Evolutionary conservation across 169 alveolate genomes (phyloP), one percentile per base, ranked within the genome.

Genomic region (Eimeria necatrix): DNA sequence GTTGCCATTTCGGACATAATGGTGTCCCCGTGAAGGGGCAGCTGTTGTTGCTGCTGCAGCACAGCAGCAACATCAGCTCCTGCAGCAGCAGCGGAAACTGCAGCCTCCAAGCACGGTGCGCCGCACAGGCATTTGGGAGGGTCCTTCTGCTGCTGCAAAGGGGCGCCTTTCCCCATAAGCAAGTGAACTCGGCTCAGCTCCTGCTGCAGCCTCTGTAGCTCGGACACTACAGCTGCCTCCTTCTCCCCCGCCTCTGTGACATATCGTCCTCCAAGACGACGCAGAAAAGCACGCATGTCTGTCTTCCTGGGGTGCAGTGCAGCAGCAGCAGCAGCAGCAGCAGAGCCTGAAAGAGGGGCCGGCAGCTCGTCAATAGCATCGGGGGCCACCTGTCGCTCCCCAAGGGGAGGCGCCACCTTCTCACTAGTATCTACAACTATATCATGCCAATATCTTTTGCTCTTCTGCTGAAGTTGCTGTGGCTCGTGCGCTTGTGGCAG

Each of bases 1-100:
- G 64, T 61, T 12, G 64, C 32, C 83, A 91, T 91, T 32, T 91
- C 95, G 8, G 68, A 48, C 64, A 80, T 14, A 4, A 80, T 80
- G 71, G 70, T 80, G 70, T 80, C 89, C 10, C 89, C 89, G 89
- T 80, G 89, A 10, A 80, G 89, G 49, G 89, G 89, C 49, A 51
- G 89, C 89, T 80, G 89, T 26, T 74, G 85, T 48, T 80, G 89
- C 71, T 80, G 89, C 89, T 80, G 89, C 49, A 80, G 71, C 71
- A 80, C 89, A 49, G 78, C 78, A 80, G 89, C 89, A 80, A 80
- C 89, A 48, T 80, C 89, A 51, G 89, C 89, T 80, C 89, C 89
- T 52, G 89, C 89, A 16, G 89, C 89, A 20, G 89, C 89, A 51
- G 89, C 89, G 0, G 89, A 24, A n/a, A 52, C 89, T 0, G 89